Evolutionary conservation across 2,329 filamentous ascomycete genomes (phyloP), one percentile per base, ranked within the genome.

Genomic region (Ascochyta clinopodiicola): DNA sequence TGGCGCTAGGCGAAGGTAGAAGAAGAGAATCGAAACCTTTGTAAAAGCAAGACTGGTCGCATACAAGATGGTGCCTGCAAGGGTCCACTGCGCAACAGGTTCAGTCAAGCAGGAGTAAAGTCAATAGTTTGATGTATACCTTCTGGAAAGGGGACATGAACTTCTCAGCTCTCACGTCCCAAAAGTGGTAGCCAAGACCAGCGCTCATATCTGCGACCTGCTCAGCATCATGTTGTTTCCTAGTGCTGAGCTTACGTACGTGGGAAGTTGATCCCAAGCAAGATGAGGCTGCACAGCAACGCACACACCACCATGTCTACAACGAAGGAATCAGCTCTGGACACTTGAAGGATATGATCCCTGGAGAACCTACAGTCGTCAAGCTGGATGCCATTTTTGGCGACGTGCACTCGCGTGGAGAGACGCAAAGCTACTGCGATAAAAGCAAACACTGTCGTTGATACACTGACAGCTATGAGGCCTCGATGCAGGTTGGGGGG

Each of bases 21-120:
- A 43, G 6, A 55, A n/a, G 17, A 47, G 44, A 24, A 59, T 59
- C 4, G 51, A 56, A 12, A 56, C 17, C 34, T 51, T 56, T 17
- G 47, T 56, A 34, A 59, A 59, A 7, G 43, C 47, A 24, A 59
- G 56, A 34, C 56, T 59, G 2, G 48, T 43, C 10, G 56, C 47
- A 21, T 56, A 59, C 22, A 55, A 27, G 29, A 55, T 51, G 0
- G 51, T 51, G 13, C 44, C 50, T 1, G 21, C 37, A 17, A 56
- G 47, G n/a, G 38, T 56, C 29, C 42, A 40, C 46, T 49, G 15
- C 1, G 13, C 15, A 2, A 24, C 12, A 21, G 1, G 10, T 38
- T 31, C 19, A 24, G 8, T n/a, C 12, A 25, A 25, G 3, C 2
- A 29, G 9, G 4, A 8, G 25, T 13, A n/a, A 13, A 13, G 10